A percentile compares a stretch with the other conserved stretches of the same genome.
phyloP scores from a whole-genome alignment of 2,329 filamentous ascomycete genomes.

The Chrysoporthe puriensis region DNA sequence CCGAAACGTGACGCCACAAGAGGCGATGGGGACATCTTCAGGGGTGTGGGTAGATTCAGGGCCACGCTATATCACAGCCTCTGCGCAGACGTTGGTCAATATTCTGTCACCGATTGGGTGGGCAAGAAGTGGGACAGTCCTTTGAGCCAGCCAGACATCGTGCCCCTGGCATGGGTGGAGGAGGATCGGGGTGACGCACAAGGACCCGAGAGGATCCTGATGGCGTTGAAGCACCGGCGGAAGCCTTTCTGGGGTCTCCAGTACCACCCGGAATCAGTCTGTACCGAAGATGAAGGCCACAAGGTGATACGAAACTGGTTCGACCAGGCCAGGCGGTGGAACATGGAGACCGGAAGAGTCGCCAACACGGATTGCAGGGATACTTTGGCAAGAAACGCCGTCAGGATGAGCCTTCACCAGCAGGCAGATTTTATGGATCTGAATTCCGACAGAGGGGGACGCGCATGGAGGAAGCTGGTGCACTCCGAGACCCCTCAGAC shows the following conservation, averaged over 20 bases:
- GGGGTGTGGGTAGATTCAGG: constrained; percentile 59
- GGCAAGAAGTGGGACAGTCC: constrained; percentile 45
- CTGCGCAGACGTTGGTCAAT: constrained; percentile 58
- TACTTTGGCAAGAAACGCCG: constrained; percentile 38
- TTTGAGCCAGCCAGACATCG: constrained; percentile 44
- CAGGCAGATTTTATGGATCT: constrained; percentile 11
- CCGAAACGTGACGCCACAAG: constrained; percentile 22
- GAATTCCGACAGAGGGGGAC: constrained; percentile 18
- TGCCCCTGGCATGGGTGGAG: constrained; percentile 67
- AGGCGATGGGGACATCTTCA: constrained; percentile 63
- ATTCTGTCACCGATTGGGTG: constrained; percentile 44
- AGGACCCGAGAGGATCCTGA: constrained; percentile 62
- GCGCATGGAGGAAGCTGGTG: constrained; percentile 31
- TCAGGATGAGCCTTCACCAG: constrained; percentile 41
- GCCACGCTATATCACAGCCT: constrained; percentile 79
- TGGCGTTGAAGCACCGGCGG: constrained; percentile 70
- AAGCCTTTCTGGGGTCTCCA: constrained; percentile 87
- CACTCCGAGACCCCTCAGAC: constrained; percentile 20
- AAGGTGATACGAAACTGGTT: constrained; percentile 78
- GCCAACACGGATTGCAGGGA: constrained; percentile 25
- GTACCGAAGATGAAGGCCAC: constrained; percentile 70
- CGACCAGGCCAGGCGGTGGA: constrained; percentile 64
- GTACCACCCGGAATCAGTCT: constrained; percentile 89
- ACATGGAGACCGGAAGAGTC: constrained; percentile 39
- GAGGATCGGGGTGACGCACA: constrained; percentile 44